phyloP scores from a whole-genome alignment of 108 stramenopile genomes.

The Skeletonema tropicum region DNA sequence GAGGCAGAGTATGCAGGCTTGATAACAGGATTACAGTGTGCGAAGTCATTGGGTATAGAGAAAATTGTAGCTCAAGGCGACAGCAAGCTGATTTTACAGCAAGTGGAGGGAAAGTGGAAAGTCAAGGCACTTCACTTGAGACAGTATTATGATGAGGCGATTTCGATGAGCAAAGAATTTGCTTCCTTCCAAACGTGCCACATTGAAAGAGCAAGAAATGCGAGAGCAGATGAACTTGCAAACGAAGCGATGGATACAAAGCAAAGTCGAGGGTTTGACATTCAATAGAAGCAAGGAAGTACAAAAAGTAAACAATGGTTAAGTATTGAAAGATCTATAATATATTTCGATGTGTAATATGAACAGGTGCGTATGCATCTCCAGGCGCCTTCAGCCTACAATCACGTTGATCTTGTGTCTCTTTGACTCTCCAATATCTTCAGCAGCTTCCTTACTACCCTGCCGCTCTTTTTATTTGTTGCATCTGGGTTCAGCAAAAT shows the following conservation, averaged over 20 bases:
- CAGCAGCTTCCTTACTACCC: constrained; percentile 9
- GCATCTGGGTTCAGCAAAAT: neutral
- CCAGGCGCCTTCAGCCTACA: neutral
- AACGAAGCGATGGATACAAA: constrained; percentile 81
- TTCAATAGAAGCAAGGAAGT: neutral
- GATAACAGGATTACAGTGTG: constrained; percentile 66
- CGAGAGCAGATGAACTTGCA: constrained; percentile 82
- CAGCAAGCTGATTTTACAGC: constrained; percentile 71
- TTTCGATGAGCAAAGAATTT: constrained; percentile 47
- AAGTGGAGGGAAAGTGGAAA: constrained; percentile 62
- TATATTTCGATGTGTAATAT: neutral
- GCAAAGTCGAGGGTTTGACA: constrained; percentile 46
- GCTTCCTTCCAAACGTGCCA: constrained; percentile 61
- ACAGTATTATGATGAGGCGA: constrained; percentile 41
- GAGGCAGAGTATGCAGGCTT: constrained; percentile 79
- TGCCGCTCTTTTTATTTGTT: constrained; percentile 4
- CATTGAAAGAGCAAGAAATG: constrained; percentile 70
- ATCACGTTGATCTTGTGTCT: neutral
- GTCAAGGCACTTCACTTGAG: constrained; percentile 57
- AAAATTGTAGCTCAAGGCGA: constrained; percentile 75
- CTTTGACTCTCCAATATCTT: constrained; percentile 6
- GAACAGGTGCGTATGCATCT: neutral
- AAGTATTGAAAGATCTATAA: neutral
- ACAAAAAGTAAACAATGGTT: neutral
- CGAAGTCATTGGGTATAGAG: constrained; percentile 63